Evolutionary conservation across 805 yeast species (phyloP).

Genomic region (Suhomyces sp.): DNA sequence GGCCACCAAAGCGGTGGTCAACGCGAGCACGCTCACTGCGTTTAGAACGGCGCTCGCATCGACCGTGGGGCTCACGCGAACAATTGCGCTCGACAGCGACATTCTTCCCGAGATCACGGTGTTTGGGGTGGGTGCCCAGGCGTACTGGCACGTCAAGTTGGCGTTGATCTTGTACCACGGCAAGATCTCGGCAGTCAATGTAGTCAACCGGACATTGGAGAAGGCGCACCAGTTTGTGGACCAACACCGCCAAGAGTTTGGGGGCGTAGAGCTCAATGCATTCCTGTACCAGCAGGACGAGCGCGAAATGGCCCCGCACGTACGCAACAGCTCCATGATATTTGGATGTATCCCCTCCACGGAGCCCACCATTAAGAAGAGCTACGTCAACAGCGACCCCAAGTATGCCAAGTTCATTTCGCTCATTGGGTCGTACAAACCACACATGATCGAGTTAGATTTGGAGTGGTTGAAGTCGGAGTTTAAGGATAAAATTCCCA

Average conservation of each 20-base stretch:
- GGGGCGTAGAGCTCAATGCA: slow-evolving; percentile 20
- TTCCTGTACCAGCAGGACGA: slow-evolving; percentile 14
- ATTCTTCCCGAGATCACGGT: slow-evolving; percentile 32
- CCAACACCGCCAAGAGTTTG: slow-evolving; percentile 24
- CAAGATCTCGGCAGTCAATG: slow-evolving; percentile 37
- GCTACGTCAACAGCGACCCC: slow-evolving; percentile 28
- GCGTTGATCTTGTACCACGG: slow-evolving; percentile 39
- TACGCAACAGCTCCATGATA: slow-evolving; percentile 44
- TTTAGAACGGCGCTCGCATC: slow-evolving; percentile 65
- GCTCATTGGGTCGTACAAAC: slow-evolving; percentile 65
- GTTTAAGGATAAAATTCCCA: slow-evolving; percentile 34
- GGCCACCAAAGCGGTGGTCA: slow-evolving; percentile 48
- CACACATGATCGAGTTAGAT: slow-evolving; percentile 64
- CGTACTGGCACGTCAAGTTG: slow-evolving; percentile 58
- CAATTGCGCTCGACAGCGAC: slow-evolving; percentile 15
- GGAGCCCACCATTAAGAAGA: slow-evolving; percentile 39
- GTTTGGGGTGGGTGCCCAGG: slow-evolving; percentile 64
- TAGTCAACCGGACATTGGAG: slow-evolving; percentile 42
- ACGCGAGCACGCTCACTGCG: slow-evolving; percentile 60
- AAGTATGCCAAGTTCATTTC: slow-evolving; percentile 41
- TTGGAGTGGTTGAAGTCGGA: slow-evolving; percentile 31
- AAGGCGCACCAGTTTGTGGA: slow-evolving; percentile 36
- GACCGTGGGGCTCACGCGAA: slow-evolving; percentile 43
- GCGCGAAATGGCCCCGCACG: slow-evolving; percentile 17
- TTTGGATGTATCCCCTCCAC: slow-evolving; percentile 63